Base-by-base conservation (phyloP, 495 filamentous ascomycete species). In the Cenococcum geophilum region DNA sequence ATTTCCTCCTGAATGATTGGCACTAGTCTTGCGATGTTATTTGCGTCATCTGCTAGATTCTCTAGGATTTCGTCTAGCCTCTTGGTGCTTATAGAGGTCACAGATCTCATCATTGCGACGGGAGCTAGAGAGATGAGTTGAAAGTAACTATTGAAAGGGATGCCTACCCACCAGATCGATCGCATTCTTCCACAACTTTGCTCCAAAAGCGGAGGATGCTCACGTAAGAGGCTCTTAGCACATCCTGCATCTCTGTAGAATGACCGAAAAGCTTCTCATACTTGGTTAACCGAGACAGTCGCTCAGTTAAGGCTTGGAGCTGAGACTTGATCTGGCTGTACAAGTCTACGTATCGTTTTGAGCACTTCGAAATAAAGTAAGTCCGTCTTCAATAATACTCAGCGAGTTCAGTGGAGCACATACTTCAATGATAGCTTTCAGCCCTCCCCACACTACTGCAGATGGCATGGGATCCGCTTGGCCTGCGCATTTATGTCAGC, bases 11-110 rank as follows among this genome's bases (percentile, higher is more conserved):
- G 52, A 20, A 55, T 35, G 20, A 55, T 55, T 35, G 52, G 52
- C 20, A 55, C 52, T 11, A 55, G 52, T 37, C 36, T 55, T 55
- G 52, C 52, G 34, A 55, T 55, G 18, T 55, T 55, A 55, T 55
- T 27, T 27, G n/a, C 52, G 18, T 55, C 52, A 12, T 20, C 27
- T 37, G 27, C 36, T 22, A 55, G 27, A 18, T 55, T 37, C n/a
- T 55, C 52, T 20, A 55, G 23, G 34, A 55, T 55, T 18, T 32
- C 52, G 14, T 55, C 52, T 20, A 55, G 27, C 12, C 36, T 55
- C 34, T 55, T 55, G 6, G 36, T 32, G 52, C 36, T 37, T 18
- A 55, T 35, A 5, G 52, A 55, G 18, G 52, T 37, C 11, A 35
- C 20, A 11, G 52, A 55, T 35, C 52, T 45, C 18, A 45, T 45